Evolutionary conservation across 441 rosid species (phyloP), one percentile per base, ranked within the genome.

Genomic region (Arabidopsis lyrata): DNA sequence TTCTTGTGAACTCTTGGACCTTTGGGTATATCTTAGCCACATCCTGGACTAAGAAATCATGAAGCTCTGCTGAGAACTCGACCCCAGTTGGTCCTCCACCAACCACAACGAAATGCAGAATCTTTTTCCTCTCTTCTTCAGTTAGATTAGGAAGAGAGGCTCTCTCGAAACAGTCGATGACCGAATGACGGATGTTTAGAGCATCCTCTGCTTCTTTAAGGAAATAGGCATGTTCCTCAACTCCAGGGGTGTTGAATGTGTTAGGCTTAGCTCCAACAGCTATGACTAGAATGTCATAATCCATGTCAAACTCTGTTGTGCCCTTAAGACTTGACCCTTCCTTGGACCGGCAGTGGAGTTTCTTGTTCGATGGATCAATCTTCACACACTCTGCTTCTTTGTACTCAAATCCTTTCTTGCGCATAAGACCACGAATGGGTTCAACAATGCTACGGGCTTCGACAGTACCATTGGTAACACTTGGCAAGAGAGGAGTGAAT

Each of bases 51-150:
- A 86, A 81, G 70, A 81, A 79, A 53, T 87, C 92, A 67, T 84
- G 86, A 12, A 87, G 86, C 83, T 86, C 92, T 12, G 92, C 90
- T 29, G 88, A 88, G 70, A 84, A 87, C 85, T 87, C 92, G 10
- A 87, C 92, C n/a, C 92, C 92, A 6, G 86, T 83, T 24, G 92
- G 92, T 49, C 92, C 92, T 22, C 92, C 92, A 0, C 92, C 92
- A 53, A 87, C 92, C 7, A 86, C 83, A 15, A 87, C 90, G 58
- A 87, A 87, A 75, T 87, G 90, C 66, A 87, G 80, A 62, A 84
- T 83, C 73, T 78, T 86, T 59, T 81, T 81, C 72, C 83, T 83
- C 77, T 87, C 87, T 55, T 86, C 88, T 12, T 87, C 90, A 12
- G 81, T 84, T 3, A 86, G 70, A 74, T 70, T 77, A 0, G 92